A percentile compares a stretch with the other conserved stretches of the same genome.
Conservation (phyloP, 164 flowering plant species). For the Paratinospora sagittata region DNA sequence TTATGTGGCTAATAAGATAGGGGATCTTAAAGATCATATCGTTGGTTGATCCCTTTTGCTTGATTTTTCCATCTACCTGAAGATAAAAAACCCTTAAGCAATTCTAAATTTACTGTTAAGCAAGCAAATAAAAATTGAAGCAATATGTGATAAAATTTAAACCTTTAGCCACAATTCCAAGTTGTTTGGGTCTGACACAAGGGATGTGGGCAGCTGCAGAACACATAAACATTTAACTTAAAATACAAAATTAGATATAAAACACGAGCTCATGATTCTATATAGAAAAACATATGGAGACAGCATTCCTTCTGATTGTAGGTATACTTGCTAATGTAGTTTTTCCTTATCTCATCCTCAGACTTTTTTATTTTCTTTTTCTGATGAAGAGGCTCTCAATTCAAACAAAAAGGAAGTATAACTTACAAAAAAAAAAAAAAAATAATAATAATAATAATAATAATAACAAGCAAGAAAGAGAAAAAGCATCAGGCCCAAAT, state of each 20-base stretch:
- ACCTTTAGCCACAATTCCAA: slow-evolving; percentile 94
- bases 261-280: neutral
- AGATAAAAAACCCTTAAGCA: slow-evolving; percentile 5
- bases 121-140: neutral
- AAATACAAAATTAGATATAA: slow-evolving; percentile 1
- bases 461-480: neutral
- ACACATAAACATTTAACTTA: neutral
- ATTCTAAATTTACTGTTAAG: neutral
- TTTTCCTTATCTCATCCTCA: neutral
- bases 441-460: neutral
- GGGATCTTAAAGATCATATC: slow-evolving; percentile 97
- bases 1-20: slow-evolving; percentile 87
- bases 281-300: neutral
- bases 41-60: slow-evolving; percentile 80
- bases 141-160: neutral
- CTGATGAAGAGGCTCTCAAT: neutral
- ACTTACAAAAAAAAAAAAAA: neutral
- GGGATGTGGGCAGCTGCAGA: slow-evolving; percentile 59
- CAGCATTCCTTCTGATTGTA: neutral
- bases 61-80: slow-evolving; percentile 83
- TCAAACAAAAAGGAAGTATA: neutral
- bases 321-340: neutral
- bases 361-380: neutral
- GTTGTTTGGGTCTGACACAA: slow-evolving; percentile 76
- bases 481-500: too few species aligned